Conservation (phyloP, 495 filamentous ascomycete genomes). For the Aspergillus ostianus region DNA sequence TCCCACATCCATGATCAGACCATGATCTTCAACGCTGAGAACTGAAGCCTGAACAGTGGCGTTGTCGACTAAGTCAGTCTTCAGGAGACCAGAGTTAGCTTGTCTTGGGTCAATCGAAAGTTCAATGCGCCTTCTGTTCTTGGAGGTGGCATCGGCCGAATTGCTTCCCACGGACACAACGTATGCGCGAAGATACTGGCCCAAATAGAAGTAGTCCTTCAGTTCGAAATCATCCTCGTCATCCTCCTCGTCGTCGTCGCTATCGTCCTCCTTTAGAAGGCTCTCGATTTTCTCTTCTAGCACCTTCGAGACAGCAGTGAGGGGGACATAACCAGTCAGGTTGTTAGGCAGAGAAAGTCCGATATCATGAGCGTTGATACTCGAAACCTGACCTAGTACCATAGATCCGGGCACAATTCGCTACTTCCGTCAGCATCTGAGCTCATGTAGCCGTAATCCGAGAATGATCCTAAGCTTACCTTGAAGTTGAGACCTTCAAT, state of each 20-base stretch:
- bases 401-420: conserved; percentile 78
- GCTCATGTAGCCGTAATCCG: not conserved
- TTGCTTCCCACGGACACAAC: conserved; percentile 67
- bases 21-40: conserved; percentile 89
- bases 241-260: conserved; percentile 52
- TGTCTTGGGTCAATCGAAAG: conserved; percentile 74
- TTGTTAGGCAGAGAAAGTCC: conserved; percentile 86
- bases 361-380: conserved; percentile 76
- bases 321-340: conserved; percentile 80
- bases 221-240: conserved; percentile 65
- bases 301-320: conserved; percentile 82
- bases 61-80: conserved; percentile 67
- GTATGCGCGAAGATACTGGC: conserved; percentile 85
- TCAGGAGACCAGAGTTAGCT: conserved; percentile 69
- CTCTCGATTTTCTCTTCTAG: conserved; percentile 66
- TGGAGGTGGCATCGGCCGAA: conserved; percentile 56
- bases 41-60: conserved; percentile 83
- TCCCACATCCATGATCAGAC: conserved; percentile 88
- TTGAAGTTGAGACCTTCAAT: conserved; percentile 90
- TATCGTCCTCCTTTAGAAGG: conserved; percentile 57
- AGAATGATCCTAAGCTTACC: conserved; percentile 44
- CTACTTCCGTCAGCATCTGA: conserved; percentile 50
- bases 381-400: conserved; percentile 80
- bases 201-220: conserved; percentile 69
- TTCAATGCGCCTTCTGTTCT: conserved; percentile 77